Base-by-base conservation (phyloP, 2,329 filamentous ascomycete species). In the Aspergillus quadricinctus region DNA sequence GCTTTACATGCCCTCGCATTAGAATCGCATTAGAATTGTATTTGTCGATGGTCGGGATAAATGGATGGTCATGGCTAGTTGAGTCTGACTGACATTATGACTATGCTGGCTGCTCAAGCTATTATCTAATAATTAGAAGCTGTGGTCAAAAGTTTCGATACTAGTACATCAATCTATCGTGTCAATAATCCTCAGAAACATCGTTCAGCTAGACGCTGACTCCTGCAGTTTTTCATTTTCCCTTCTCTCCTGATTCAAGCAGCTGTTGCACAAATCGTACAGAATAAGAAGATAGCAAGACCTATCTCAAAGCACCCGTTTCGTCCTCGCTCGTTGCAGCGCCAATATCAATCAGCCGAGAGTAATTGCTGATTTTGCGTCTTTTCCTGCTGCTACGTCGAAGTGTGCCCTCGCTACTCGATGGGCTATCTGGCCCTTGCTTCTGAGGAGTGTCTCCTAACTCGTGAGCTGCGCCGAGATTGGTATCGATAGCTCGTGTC, bases 361-460 rank as follows among this genome's bases (percentile, higher is more conserved):
- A 57, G 48, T 64, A 67, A 48, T 70, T 70, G 63, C 69, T 72
- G 29, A 70, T 65, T 53, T 69, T 72, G 52, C 68, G 66, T 37
- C 59, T 63, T 57, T 68, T 70, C 31, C 61, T 57, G 19, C 50
- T 52, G 48, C 63, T 66, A 19, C 62, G 61, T 23, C 61, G 60
- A 23, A 57, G 52, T 46, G 43, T 3, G n/a, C 45, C 52, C 10
- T 55, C 56, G 14, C 27, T 21, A n/a, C 27, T 28, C 27, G 53
- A 46, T 11, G 31, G 51, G 35, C 43, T 55, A 41, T 35, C 21
- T 2, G 54, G 46, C 23, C 49, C 58, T 29, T 49, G 11, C 10
- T 46, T 49, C 27, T 52, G 54, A 7, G 54, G 11, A 29, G 35
- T 14, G 14, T 41, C 17, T 40, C 48, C 5, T 28, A 21, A 11